Percentiles rank a stretch among this genome's conserved stretches.
These are phyloP conservation scores for Conticribra weissflogii DNA, from an alignment of 108 stramenopile species.

Conservation along the genomic window DNA sequence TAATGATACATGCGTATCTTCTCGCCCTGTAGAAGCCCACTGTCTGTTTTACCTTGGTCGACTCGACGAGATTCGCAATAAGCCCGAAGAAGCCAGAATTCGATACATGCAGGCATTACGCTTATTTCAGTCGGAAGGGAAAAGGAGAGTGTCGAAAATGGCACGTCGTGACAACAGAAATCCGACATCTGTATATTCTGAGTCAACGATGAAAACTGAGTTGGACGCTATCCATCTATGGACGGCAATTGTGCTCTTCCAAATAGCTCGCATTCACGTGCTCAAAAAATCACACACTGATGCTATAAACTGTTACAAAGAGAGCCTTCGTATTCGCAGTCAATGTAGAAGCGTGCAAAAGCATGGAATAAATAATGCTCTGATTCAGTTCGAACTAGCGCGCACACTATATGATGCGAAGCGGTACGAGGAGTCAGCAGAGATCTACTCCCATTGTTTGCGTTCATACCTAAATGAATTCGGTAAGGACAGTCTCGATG, in stretches of 20 bases:
- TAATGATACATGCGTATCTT: neutral
- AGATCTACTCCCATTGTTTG: slow-evolving; percentile 36
- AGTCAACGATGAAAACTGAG: slow-evolving; percentile 13
- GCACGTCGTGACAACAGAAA: neutral
- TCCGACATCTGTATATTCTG: neutral
- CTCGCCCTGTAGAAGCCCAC: slow-evolving; percentile 22
- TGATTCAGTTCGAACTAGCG: slow-evolving; percentile 23
- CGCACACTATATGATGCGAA: slow-evolving; percentile 21
- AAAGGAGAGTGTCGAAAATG: slow-evolving; percentile 8
- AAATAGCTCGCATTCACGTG: slow-evolving; percentile 33
- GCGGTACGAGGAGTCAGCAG: slow-evolving; percentile 34
- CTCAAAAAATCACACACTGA: slow-evolving; percentile 7
- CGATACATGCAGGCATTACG: slow-evolving; percentile 27
- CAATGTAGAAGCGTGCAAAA: slow-evolving; percentile 21
- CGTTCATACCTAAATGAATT: slow-evolving; percentile 30
- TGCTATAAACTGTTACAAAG: slow-evolving; percentile 24
- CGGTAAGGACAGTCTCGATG: slow-evolving; percentile 48
- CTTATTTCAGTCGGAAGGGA: slow-evolving; percentile 33
- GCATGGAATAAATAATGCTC: slow-evolving; percentile 27
- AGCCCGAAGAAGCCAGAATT: slow-evolving; percentile 17
- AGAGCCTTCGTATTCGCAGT: slow-evolving; percentile 28
- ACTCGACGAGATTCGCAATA: slow-evolving; percentile 18
- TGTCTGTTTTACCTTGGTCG: slow-evolving; percentile 41
- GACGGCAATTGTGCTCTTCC: slow-evolving; percentile 33
- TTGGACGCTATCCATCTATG: slow-evolving; percentile 44